Evolutionary conservation across 768 basidiomycete genomes (phyloP), one percentile per base, ranked within the genome.

Genomic region (Clitopilus hobsonii): DNA sequence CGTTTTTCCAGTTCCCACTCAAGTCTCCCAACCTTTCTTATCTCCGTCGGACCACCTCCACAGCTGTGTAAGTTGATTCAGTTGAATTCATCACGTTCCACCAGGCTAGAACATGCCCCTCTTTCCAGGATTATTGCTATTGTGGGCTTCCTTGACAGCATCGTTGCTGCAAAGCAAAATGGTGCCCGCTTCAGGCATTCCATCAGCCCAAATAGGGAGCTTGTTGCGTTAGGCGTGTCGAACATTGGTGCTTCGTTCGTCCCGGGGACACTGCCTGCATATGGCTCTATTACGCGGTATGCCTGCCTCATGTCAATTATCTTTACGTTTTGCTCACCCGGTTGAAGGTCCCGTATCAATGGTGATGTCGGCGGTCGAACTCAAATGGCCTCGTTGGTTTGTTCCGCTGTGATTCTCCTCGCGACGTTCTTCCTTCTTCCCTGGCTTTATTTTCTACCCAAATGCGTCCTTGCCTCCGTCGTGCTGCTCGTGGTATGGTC

Each of bases 161-260:
- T 97, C 58, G 93, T 94, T 2, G 91, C 94, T 0, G 96, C 96
- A 2, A 97, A 98, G 64, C 94, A 98, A 67, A 95, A 90, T 56
- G 84, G 85, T 0, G 81, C 84, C 3, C 85, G 86, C 11, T 98
- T 88, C 64, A 89, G 91, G 2, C 88, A 98, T 67, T 81, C 89
- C 0, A 89, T 98, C 59, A 90, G 85, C 59, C 93, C 94, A 0
- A 99, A 98, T 66, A 87, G 97, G 25, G 97, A 99, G 65, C 78
- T 98, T 1, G 95, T 98, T 23, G 97, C 97, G 0, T 75, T 99
- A 16, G 94, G 93, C 41, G 84, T 89, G 10, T 84, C 85, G 11
- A 97, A 97, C 66, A 74, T 96, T 29, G 80, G 73, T 3, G 86
- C 77, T 1, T 88, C 91, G 0, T 88, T 95, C 62, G 73, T 98